Percentiles rank a stretch among this genome's conserved stretches.
These are phyloP conservation scores for Tuber aestivum DNA, from an alignment of 495 filamentous ascomycete species.

Conservation along the genomic window DNA sequence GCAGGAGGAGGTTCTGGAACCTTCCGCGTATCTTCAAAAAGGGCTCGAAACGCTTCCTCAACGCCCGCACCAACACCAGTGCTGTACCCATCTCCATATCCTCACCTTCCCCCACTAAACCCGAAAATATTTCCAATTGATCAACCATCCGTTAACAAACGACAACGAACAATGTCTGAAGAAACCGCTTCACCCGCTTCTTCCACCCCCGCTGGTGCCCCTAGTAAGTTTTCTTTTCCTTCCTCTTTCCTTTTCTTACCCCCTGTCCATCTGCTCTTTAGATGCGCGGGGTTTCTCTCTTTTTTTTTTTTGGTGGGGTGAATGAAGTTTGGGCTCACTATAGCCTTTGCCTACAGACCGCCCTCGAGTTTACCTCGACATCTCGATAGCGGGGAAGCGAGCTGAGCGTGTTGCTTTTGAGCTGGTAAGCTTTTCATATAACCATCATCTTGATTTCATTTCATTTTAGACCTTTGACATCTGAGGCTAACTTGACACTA, in stretches of 20 bases:
- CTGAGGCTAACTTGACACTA: constrained; percentile 35
- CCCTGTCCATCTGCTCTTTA: constrained; percentile 12
- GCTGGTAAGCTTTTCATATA: constrained; percentile 54
- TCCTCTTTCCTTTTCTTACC: constrained; percentile 1
- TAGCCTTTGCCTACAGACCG: constrained; percentile 30
- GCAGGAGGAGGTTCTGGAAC: constrained; percentile 33
- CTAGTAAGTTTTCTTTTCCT: constrained; percentile 26
- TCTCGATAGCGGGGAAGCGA: constrained; percentile 65
- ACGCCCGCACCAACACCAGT: constrained; percentile 8
- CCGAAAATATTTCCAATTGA: constrained; percentile 8
- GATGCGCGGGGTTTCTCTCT: constrained; percentile 20
- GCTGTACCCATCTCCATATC: constrained; percentile 14
- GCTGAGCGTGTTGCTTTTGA: constrained; percentile 74
- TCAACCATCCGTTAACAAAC: background rate
- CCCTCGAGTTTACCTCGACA: constrained; percentile 76
- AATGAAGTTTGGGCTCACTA: constrained; percentile 15
- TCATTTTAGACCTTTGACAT: constrained; percentile 15
- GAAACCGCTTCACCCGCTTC: constrained; percentile 20
- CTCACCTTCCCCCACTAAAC: background rate
- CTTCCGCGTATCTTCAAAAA: constrained; percentile 35
- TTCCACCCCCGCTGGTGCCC: background rate
- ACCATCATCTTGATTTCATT: constrained; percentile 1
- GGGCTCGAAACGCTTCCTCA: constrained; percentile 13
- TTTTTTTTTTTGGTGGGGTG: constrained; percentile 26
- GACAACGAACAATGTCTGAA: constrained; percentile 21